Evolutionary conservation across 73 alveolate species (phyloP), one percentile per base, ranked within the genome.

Genomic region (Paramecium tetraurelia): DNA sequence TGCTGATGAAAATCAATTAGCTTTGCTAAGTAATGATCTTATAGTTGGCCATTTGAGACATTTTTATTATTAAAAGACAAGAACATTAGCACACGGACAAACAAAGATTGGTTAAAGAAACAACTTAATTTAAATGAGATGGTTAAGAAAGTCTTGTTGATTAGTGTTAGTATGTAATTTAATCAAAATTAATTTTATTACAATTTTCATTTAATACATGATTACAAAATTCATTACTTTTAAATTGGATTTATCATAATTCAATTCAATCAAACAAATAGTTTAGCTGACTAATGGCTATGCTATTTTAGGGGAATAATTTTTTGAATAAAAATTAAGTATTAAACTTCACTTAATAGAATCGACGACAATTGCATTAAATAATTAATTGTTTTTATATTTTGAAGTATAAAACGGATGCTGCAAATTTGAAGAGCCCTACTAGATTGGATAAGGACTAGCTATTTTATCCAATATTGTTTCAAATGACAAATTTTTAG

Each of bases 121-220:
- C 12, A 80, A 80, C 72, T 24, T 31, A 46, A 80, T 80, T 80
- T 8, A 31, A 38, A 80, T 33, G 57, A 80, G 90, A 80, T 80
- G 90, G 90, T 80, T 80, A 46, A 80, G 76, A 80, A 80, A 80
- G 24, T 80, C 90, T 24, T 80, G 90, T 80, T 80, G 90, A 80
- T 63, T 63, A 33, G 5, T 53, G 69, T 53, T 1, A 18, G 22
- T 53, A 48, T 48, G 9, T 40, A 40, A 40, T 40, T 40, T 40
- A 40, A 40, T 40, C 48, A 10, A 40, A 40, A 40, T 40, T 7
- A 40, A 7, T 40, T 2, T 40, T 40, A 40, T 7, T 3, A 40
- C 0, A 40, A 40, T 40, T 2, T 7, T 40, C 48, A 40, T 40
- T 40, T 53, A 18, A 53, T 53, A 16, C 4, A 53, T 53, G 69